Base-by-base conservation (phyloP, 495 filamentous ascomycete species). In the Penicillium flavigenum region DNA sequence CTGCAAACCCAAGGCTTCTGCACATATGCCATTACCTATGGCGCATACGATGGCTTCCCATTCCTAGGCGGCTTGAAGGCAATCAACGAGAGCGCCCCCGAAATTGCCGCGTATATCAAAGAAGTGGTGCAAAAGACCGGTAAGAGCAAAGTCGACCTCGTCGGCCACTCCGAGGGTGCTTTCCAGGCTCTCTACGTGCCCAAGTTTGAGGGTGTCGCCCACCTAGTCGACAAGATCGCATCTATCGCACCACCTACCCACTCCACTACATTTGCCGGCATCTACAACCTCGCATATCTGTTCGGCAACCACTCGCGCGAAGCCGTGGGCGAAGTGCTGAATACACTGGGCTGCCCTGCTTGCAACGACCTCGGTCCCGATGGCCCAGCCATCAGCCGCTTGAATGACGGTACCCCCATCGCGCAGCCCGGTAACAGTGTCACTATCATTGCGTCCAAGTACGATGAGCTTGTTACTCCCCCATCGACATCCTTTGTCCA, bases 161-260 rank as follows among this genome's bases (percentile, higher is more conserved):
- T 83, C 42, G 81, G 81, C 12, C 80, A 83, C 60, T 82, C 79
- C 29, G 81, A 83, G 63, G 81, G 81, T 52, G 81, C 71, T 3
- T 78, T 81, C 57, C 78, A 80, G 51, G 49, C 74, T 0, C 64
- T 83, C 7, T 82, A 82, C 61, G 79, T 81, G 7, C 79, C 79
- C 9, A 82, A 81, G 53, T 76, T 77, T 64, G 71, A 78, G 22
- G 76, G 76, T 2, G 66, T 80, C 22, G 55, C 78, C 29, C 58
- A 62, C 7, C 56, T 77, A 0, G 53, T 83, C n/a, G 77, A 82
- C 36, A 74, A 71, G 22, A 61, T 79, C 29, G 76, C 78, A 1
- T 65, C 78, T 0, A 78, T 83, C 29, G 79, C 75, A 17, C 81
- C 81, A 7, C 80, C 80, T 0, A 76, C 81, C 6, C 72, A 79